A percentile compares a stretch with the other conserved stretches of the same genome.
Conservation (phyloP, 2,329 filamentous ascomycete genomes). For the Rhytidhysteron rufulum region DNA sequence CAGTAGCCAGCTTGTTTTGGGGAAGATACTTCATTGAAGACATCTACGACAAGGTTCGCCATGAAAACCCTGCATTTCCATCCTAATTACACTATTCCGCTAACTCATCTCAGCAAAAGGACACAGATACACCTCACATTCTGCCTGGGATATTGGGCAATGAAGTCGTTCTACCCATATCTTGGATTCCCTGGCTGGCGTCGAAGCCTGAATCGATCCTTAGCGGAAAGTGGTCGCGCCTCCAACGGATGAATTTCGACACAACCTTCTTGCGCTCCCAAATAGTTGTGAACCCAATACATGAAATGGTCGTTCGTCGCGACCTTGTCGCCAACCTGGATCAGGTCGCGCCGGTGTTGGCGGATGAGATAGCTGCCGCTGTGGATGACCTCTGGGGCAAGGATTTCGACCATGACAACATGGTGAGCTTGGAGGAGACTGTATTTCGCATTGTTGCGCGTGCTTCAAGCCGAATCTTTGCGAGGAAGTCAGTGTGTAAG, state of each 20-base stretch:
- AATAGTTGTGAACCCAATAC: background rate
- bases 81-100: too few relatives aligned
- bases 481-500: background rate
- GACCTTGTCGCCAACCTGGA: background rate
- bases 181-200: too few relatives aligned
- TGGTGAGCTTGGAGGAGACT: background rate
- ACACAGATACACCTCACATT: too few relatives aligned
- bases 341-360: background rate
- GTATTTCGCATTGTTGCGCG: background rate
- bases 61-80: too few relatives aligned
- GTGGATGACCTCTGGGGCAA: background rate
- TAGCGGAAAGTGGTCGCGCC: background rate
- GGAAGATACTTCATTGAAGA: too few relatives aligned
- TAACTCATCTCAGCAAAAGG: too few relatives aligned
- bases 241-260: background rate
- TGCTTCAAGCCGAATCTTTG: background rate
- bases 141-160: too few relatives aligned
- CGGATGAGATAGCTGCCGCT: background rate
- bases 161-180: too few relatives aligned
- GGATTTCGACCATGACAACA: background rate
- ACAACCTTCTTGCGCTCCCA: background rate
- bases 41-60: too few relatives aligned
- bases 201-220: too few relatives aligned
- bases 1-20: too few relatives aligned
- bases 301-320: background rate